Base-by-base conservation (phyloP, 768 basidiomycete genomes). In the Tylopilus felleus region DNA sequence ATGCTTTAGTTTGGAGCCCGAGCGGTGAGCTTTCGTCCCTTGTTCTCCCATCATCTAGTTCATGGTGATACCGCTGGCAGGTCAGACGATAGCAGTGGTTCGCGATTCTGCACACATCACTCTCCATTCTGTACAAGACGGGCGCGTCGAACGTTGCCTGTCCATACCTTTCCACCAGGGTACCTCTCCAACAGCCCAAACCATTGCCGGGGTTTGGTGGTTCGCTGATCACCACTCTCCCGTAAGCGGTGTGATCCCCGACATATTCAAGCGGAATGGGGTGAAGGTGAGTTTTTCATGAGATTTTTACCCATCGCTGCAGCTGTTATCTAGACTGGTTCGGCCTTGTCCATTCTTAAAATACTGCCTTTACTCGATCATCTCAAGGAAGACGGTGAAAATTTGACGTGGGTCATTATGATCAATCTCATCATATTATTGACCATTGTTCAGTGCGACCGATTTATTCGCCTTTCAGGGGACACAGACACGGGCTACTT, bases 401-500 rank as follows among this genome's bases (percentile, higher is more conserved):
- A 81, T 55, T 66, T 81, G 61, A 86, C 82, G 90, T 91, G 64
- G 58, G 81, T 73, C 48, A 22, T 49, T 58, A 19, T 35, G 41
- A 49, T 52, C 33, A n/a, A 51, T 45, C 43, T 31, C 31, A 43
- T 52, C 52, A 46, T 38, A 33, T 49, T 46, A 52, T 40, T 57
- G 52, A 67, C 66, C 33, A 41, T 39, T 22, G 31, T 51, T 54
- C 68, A 92, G 90, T 52, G 85, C 86, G 8, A 84, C 84, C 51
- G 86, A 91, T 71, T 71, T 92, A 38, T 93, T 93, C 67, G 85
- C 88, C 38, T 90, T 91, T 65, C 86, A 90, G 71, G 84, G 83
- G 36, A 80, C 82, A 10, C 81, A 84, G 51, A 81, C 79, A 14
- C 80, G 77, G 42, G 57, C 75, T 29, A 66, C 66, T 25, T 69